Conservation (phyloP, 2,329 filamentous ascomycete species). For the Paecilomyces sp. region DNA sequence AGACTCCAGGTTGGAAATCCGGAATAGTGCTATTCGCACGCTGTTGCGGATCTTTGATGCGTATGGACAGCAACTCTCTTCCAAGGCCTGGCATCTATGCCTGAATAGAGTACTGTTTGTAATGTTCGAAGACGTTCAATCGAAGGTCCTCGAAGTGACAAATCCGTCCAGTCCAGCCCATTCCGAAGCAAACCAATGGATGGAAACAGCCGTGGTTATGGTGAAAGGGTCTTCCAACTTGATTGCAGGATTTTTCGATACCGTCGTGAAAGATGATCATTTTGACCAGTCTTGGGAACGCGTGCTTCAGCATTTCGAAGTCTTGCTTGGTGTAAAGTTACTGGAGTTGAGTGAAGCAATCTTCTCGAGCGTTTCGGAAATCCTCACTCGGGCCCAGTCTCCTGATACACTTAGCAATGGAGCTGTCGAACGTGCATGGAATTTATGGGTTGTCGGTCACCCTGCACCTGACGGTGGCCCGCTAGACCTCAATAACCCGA, state of each 20-base stretch:
- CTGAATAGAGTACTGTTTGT: slow-evolving; percentile 74
- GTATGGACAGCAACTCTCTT: slow-evolving; percentile 71
- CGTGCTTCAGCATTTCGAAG: slow-evolving; percentile 62
- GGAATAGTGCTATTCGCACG: slow-evolving; percentile 73
- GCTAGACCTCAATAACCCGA: slow-evolving; percentile 48
- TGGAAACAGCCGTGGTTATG: slow-evolving; percentile 68
- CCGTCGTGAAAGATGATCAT: slow-evolving; percentile 57
- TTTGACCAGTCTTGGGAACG: slow-evolving; percentile 71
- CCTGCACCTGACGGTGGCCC: slow-evolving; percentile 42
- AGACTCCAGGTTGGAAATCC: slow-evolving; percentile 32
- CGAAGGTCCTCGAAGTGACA: slow-evolving; percentile 28
- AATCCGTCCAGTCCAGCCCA: slow-evolving; percentile 12
- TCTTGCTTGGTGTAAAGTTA: slow-evolving; percentile 54
- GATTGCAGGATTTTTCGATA: slow-evolving; percentile 67
- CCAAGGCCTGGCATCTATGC: slow-evolving; percentile 76
- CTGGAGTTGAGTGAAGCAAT: slow-evolving; percentile 66
- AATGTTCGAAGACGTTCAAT: slow-evolving; percentile 64
- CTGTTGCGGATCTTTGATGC: slow-evolving; percentile 86
- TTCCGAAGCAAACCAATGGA: slow-evolving; percentile 50
- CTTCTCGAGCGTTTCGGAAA: slow-evolving; percentile 59
- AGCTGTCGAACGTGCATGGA: slow-evolving; percentile 59
- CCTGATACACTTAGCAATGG: slow-evolving; percentile 35
- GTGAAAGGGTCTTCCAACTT: slow-evolving; percentile 66
- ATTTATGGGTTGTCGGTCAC: slow-evolving; percentile 62
- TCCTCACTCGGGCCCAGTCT: slow-evolving; percentile 44